Evolutionary conservation across 768 basidiomycete genomes (phyloP).

Genomic region (Clitopilus passeckerianus): DNA sequence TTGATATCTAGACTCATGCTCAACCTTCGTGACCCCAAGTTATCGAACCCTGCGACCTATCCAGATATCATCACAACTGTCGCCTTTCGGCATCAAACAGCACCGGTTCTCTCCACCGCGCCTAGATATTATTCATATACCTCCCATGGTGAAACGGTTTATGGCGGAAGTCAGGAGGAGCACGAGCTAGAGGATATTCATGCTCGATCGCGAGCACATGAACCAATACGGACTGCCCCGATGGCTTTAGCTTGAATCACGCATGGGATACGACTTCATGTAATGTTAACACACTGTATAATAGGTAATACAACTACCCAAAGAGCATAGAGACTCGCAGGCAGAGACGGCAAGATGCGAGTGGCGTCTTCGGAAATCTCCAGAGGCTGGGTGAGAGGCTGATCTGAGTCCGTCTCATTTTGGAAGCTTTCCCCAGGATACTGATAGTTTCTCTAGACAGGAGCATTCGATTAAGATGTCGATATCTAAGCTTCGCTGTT

Average conservation of each 20-base stretch:
- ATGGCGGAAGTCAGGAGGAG: neutral
- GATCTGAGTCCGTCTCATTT: no score
- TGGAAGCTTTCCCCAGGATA: no score
- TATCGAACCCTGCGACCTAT: neutral
- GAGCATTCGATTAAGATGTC: no score
- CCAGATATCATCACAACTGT: neutral
- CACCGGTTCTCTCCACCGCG: neutral
- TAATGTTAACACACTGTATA: neutral
- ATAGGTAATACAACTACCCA: no score
- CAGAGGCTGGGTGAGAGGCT: no score
- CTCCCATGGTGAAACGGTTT: neutral
- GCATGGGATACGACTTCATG: no score
- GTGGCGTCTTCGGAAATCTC: no score
- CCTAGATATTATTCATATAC: neutral
- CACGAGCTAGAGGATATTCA: neutral
- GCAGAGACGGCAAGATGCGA: no score
- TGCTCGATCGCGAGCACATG: neutral
- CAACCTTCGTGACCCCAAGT: constrained; percentile 31
- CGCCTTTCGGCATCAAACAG: constrained; percentile 2
- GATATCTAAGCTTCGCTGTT: no score
- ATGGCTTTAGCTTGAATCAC: neutral
- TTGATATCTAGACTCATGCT: constrained; percentile 36
- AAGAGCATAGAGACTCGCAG: no score
- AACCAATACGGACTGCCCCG: neutral
- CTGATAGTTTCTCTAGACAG: no score